A percentile compares a stretch with the other conserved stretches of the same genome.
Conservation (phyloP, 2,329 filamentous ascomycete genomes). For the Dothideomycetes sp. region DNA sequence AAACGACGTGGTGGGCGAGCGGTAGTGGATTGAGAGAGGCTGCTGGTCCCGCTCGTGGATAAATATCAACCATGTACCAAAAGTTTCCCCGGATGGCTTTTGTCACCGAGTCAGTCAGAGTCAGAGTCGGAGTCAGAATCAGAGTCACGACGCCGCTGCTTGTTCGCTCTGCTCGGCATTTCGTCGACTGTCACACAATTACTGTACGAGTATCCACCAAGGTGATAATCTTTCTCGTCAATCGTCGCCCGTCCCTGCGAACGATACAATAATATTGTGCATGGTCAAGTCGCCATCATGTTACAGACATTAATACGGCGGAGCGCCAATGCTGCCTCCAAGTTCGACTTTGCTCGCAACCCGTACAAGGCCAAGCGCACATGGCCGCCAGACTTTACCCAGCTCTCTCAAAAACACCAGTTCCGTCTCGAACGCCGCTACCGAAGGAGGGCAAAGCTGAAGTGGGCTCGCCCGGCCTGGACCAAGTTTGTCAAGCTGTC, state of each 20-base stretch:
- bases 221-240: too few relatives aligned
- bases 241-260: neutral
- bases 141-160: neutral
- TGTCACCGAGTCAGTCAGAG: too few relatives aligned
- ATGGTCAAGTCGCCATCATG: too few relatives aligned
- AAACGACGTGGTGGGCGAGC: constrained; percentile 12
- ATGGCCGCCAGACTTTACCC: constrained; percentile 70
- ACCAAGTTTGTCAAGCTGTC: constrained; percentile 55
- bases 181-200: too few relatives aligned
- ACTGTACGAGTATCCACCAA: constrained; percentile 5
- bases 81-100: constrained; percentile 11
- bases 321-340: constrained; percentile 22
- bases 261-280: neutral
- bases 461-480: constrained; percentile 54
- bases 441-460: constrained; percentile 57
- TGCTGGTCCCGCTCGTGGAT: too few relatives aligned
- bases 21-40: too few relatives aligned
- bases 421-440: constrained; percentile 72
- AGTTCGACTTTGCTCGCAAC: constrained; percentile 39
- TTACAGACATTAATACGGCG: constrained; percentile 40
- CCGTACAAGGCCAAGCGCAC: constrained; percentile 58
- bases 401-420: constrained; percentile 61
- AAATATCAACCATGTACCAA: constrained; percentile 3
- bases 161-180: constrained; percentile 1
- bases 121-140: neutral